Evolutionary conservation across 2,329 filamentous ascomycete genomes (phyloP).

Genomic region (Colletotrichum liaoningense): DNA sequence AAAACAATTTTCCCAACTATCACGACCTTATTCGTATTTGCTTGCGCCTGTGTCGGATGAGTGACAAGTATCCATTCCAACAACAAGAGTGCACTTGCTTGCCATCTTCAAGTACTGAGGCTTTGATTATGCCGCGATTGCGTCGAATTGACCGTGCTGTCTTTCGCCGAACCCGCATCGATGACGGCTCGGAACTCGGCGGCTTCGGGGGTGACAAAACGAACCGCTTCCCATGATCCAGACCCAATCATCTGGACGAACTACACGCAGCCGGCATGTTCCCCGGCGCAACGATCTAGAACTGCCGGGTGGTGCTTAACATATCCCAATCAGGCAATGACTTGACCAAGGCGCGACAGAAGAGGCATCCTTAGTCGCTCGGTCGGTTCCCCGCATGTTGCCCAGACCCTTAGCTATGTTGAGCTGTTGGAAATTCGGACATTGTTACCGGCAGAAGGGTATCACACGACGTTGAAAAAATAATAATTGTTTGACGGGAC

Average conservation of each 20-base stretch:
- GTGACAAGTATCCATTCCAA: too few species aligned
- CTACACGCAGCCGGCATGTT: background rate
- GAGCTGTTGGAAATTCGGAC: constrained; percentile 3
- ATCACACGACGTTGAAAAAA: constrained; percentile 7
- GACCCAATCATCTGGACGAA: background rate
- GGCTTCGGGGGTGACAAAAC: too few species aligned
- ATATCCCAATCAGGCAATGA: background rate
- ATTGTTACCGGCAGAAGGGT: background rate
- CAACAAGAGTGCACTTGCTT: too few species aligned
- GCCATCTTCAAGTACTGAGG: background rate
- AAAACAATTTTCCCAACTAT: background rate
- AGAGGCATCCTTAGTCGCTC: constrained; percentile 18
- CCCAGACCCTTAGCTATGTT: background rate
- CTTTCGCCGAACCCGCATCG: background rate
- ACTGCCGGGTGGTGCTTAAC: background rate
- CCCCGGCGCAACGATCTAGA: background rate
- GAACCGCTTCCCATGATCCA: background rate
- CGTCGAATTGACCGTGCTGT: too few species aligned
- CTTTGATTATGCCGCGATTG: background rate
- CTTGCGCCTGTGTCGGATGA: too few species aligned
- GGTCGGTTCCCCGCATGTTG: constrained; percentile 18
- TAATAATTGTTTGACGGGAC: background rate
- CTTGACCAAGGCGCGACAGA: background rate
- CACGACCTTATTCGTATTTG: background rate
- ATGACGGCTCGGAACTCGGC: background rate